These are phyloP conservation scores for Pseudocercospora eumusae DNA, from an alignment of 2,329 filamentous ascomycete genomes.

Conservation along the genomic window DNA sequence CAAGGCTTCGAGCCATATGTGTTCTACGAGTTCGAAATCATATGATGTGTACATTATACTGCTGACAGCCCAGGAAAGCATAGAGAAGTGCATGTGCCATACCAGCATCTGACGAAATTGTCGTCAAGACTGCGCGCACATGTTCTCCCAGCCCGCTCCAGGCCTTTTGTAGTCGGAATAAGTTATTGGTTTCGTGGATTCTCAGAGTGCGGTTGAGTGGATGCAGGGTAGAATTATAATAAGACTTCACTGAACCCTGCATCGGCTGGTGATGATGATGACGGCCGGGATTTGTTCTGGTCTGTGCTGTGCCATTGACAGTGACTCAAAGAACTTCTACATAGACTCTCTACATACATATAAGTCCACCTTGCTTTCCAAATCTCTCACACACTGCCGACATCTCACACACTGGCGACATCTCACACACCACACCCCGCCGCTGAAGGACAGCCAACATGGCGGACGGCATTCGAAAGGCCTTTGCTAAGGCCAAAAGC, in stretches of 20 bases:
- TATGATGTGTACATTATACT: conserved; percentile 38
- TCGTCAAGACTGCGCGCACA: neutral
- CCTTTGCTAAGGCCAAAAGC: conserved; percentile 54
- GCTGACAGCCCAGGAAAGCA: conserved; percentile 3
- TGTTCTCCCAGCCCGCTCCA: neutral
- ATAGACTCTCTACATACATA: neutral
- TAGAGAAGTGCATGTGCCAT: neutral
- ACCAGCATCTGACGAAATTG: neutral
- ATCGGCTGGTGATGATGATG: neutral
- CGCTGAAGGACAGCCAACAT: conserved; percentile 36
- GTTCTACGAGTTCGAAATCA: conserved; percentile 90
- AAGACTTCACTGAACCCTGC: conserved; percentile 4
- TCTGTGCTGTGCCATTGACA: neutral
- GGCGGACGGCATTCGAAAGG: conserved; percentile 52
- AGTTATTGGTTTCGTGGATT: conserved; percentile 12
- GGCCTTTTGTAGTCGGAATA: conserved; percentile 6
- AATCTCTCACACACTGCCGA: neutral
- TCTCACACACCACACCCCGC: neutral
- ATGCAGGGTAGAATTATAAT: too few relatives aligned
- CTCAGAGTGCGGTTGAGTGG: conserved; percentile 4
- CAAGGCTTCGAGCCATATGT: conserved; percentile 94
- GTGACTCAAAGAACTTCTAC: conserved; percentile 4
- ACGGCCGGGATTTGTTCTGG: neutral
- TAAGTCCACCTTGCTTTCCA: neutral
- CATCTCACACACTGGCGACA: neutral